Evolutionary conservation across 108 stramenopile species (phyloP), one percentile per base, ranked within the genome.

Genomic region (Skeletonema costatum): DNA sequence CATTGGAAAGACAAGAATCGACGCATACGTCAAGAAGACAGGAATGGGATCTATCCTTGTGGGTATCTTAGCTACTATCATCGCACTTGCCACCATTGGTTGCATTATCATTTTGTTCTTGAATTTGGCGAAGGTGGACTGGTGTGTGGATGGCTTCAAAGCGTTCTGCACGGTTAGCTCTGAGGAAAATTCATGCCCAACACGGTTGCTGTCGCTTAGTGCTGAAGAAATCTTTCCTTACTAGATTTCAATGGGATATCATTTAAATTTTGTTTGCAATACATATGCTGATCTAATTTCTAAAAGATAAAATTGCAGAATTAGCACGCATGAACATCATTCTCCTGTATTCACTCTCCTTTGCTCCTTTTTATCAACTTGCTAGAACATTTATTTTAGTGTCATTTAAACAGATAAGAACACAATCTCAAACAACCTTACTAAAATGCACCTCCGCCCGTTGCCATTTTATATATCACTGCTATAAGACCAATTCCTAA

Each of bases 141-240:
- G 90, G 88, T 91, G 90, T 31, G 68, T 91, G 7, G 85, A 33
- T 53, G 84, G 87, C 6, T 89, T 91, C 75, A 84, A 89, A 21
- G 35, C 78, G 50, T 91, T 89, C 68, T 91, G 90, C 68, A 59
- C 67, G 16, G 71, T 80, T 9, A 73, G 76, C 38, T 66, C 51
- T 30, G 44, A 64, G 17, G 75, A 71, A 12, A 70, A 68, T 35
- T 59, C 17, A 9, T 78, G 77, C 31, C 62, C 70, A 8, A 32
- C 46, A n/a, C 21, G 71, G 59, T 38, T 16, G 56, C 51, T 35
- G 42, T 48, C 46, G 13, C 17, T 51, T 5, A 51, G 50, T 19
- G 77, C 70, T 14, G 51, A 78, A 59, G 70, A 71, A 5, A 36
- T 78, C 51, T 78, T 78, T 46, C 77, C 77, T 38, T 78, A 66